Evolutionary conservation across 108 stramenopile species (phyloP), one percentile per base, ranked within the genome.

Genomic region (Pseudonitzschia multistriata): DNA sequence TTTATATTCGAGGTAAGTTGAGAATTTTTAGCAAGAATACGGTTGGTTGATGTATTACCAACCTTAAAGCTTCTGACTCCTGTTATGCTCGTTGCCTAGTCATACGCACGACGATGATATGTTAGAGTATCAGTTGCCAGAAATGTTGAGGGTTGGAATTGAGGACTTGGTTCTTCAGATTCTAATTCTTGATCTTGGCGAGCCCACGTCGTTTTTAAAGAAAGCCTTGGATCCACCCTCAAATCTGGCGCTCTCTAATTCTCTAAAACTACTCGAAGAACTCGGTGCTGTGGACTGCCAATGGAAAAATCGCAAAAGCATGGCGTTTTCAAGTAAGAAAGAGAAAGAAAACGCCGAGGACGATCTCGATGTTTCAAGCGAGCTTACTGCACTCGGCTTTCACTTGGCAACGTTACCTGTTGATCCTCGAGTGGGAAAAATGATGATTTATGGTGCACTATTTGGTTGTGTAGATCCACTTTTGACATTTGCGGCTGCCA

Each of bases 81-180:
- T 27, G 42, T 17, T 13, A 1, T 45, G n/a, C n/a, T 13, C 17
- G 42, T 45, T 4, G 7, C 15, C 59, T 35, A 70, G 71, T 14
- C 82, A 85, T 29, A 87, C 85, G 0, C 74, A 84, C 55, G 83
- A 91, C 31, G 74, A 66, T 17, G 69, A 55, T 27, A 39, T 92
- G 47, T 39, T 68, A 24, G 89, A 88, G 33, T 91, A 93, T 74
- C 71, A 90, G 50, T 63, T 90, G 30, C 95, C 96, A 11, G 96
- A 97, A 66, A 96, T 96, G 81, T 74, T 90, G 17, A 78, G 97
- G 15, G 92, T 95, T 19, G 90, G 96, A 21, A 79, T 97, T 37
- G 97, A 97, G 61, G 90, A 95, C 67, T 74, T 96, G 17, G 83
- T 95, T 10, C 78, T 97, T 39, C 94, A 95, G 67, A 88, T 97